These are phyloP conservation scores for Omphalotus guepiniiformis DNA, from an alignment of 768 basidiomycete genomes.

Conservation along the genomic window DNA sequence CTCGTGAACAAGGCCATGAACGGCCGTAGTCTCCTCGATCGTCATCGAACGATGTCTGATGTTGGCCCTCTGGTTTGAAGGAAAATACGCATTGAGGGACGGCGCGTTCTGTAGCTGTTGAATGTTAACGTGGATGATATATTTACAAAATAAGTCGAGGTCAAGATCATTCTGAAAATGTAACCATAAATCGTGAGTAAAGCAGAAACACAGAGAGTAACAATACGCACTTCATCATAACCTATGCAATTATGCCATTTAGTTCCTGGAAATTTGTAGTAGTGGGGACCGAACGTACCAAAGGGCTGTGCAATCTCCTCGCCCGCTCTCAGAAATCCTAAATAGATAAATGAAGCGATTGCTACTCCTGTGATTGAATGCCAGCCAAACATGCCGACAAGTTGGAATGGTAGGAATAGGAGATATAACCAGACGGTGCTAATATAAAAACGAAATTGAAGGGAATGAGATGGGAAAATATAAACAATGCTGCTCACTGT, in stretches of 20 bases:
- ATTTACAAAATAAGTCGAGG: slow-evolving; percentile 58
- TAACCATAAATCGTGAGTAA: not conserved
- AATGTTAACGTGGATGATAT: slow-evolving; percentile 54
- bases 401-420: slow-evolving; percentile 74
- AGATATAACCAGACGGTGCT: slow-evolving; percentile 71
- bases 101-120: slow-evolving; percentile 48
- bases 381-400: slow-evolving; percentile 57
- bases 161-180: slow-evolving; percentile 56
- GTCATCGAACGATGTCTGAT: slow-evolving; percentile 5
- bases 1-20: no score
- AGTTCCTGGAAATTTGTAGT: not conserved
- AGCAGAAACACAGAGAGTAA: not conserved
- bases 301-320: slow-evolving; percentile 70
- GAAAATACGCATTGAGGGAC: slow-evolving; percentile 42
- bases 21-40: not conserved
- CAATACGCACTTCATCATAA: slow-evolving; percentile 50
- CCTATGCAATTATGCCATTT: slow-evolving; percentile 26
- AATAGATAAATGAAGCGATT: slow-evolving; percentile 66
- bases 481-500: no score
- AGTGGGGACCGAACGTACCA: slow-evolving; percentile 31
- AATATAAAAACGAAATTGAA: not conserved
- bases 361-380: slow-evolving; percentile 61
- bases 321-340: slow-evolving; percentile 69
- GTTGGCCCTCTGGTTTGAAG: not conserved
- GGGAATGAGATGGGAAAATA: no score